Evolutionary conservation across 495 filamentous ascomycete genomes (phyloP), one percentile per base, ranked within the genome.

Genomic region (Monascus purpureus): DNA sequence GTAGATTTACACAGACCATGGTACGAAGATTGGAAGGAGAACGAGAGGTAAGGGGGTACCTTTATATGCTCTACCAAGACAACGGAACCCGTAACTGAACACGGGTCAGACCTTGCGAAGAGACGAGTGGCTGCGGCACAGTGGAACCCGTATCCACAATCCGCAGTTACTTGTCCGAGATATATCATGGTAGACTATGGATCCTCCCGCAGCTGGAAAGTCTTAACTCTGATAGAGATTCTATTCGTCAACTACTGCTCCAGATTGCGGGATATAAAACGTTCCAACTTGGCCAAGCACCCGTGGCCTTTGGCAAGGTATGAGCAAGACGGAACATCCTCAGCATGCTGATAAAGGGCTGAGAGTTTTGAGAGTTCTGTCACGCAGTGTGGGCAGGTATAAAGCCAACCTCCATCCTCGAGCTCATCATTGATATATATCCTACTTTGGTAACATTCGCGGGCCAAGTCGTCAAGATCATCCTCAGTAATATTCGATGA

Each of bases 51-150:
- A n/a, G n/a, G n/a, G n/a, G n/a, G n/a, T n/a, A n/a, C n/a, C n/a
- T n/a, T n/a, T n/a, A n/a, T n/a, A n/a, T n/a, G n/a, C n/a, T n/a
- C n/a, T n/a, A n/a, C n/a, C n/a, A n/a, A n/a, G n/a, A n/a, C n/a
- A n/a, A n/a, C 26, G 26, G 26, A 28, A 28, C 26, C 26, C 26
- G 26, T 28, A 15, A 28, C 26, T n/a, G 26, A 28, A 28, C 5
- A 28, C 12, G 26, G 26, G 26, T 28, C 26, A 28, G n/a, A 28
- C 26, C 26, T 28, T 28, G 26, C 26, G 26, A 28, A 28, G 26
- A 28, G 26, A 28, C 26, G 26, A 28, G 26, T 28, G 26, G 26
- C 26, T 28, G 26, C 26, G 26, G 26, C 12, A 28, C 26, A 28
- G 26, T 28, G 26, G 26, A 28, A n/a, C 26, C 26, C 26, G 14